Evolutionary conservation across 78 protist genomes (phyloP).

Genomic region (Neovahlkampfia damariscottae): DNA sequence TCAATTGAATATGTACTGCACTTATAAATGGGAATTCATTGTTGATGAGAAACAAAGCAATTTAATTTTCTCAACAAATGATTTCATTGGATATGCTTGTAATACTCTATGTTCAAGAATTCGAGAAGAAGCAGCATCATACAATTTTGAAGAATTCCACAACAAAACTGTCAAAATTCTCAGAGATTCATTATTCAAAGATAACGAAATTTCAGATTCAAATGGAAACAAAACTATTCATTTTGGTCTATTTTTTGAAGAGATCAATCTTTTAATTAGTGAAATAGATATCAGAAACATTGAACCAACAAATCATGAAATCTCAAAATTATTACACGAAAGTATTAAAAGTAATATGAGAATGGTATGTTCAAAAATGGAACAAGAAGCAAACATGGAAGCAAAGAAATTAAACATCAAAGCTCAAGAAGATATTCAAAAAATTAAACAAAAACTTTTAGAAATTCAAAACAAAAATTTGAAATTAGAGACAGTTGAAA

Average conservation of each 20-base stretch:
- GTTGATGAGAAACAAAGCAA: conserved; percentile 36
- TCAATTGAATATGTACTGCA: conserved; percentile 61
- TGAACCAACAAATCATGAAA: conserved; percentile 85
- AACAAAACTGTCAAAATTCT: conserved; percentile 67
- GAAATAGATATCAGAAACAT: conserved; percentile 82
- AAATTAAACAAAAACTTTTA: background rate
- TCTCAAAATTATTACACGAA: conserved; percentile 64
- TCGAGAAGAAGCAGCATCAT: conserved; percentile 77
- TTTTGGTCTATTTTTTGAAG: conserved; percentile 39
- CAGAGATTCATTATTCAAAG: conserved; percentile 72
- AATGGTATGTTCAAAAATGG: conserved; percentile 12
- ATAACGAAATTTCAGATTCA: conserved; percentile 26
- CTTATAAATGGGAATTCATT: conserved; percentile 79
- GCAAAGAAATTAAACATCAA: background rate
- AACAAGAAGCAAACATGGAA: conserved; percentile 1
- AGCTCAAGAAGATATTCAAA: background rate
- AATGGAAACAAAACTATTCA: conserved; percentile 17
- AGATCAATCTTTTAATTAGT: conserved; percentile 74
- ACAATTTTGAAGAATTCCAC: conserved; percentile 86
- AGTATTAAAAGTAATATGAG: conserved; percentile 22
- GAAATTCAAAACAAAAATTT: background rate
- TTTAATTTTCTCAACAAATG: conserved; percentile 71
- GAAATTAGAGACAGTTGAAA: background rate
- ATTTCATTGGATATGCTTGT: conserved; percentile 88
- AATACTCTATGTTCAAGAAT: conserved; percentile 76